Conservation (phyloP, 73 alveolate genomes). For the Paramecium sexaurelia region DNA sequence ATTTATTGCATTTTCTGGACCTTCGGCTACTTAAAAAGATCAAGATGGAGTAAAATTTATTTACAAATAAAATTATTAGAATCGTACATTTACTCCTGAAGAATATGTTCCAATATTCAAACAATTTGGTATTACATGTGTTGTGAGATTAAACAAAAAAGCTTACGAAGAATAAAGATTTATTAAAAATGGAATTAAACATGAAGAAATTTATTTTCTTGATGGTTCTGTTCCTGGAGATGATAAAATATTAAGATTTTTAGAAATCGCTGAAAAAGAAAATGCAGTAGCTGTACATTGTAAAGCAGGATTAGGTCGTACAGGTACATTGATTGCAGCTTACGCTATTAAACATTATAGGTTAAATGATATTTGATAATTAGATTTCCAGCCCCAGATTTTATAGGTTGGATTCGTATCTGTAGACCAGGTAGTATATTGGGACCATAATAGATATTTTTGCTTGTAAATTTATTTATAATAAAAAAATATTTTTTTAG, state of each 20-base stretch:
- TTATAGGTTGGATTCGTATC: constrained; percentile 83
- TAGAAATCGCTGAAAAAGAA: constrained; percentile 85
- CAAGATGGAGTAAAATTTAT: constrained; percentile 60
- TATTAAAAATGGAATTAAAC: constrained; percentile 79
- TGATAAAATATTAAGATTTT: constrained; percentile 79
- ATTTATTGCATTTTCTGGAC: constrained; percentile 92
- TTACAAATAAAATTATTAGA: neutral
- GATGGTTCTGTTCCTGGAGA: constrained; percentile 96
- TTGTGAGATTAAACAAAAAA: constrained; percentile 85
- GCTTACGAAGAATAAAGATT: constrained; percentile 82
- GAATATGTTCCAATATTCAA: constrained; percentile 92
- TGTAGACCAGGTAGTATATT: constrained; percentile 90
- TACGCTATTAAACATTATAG: constrained; percentile 87
- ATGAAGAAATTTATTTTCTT: constrained; percentile 87
- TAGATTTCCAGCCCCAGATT: constrained; percentile 85
- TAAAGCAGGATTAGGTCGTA: constrained; percentile 97
- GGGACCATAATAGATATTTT: constrained; percentile 87
- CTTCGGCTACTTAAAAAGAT: constrained; percentile 75
- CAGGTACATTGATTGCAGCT: constrained; percentile 92
- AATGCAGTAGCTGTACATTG: constrained; percentile 96
- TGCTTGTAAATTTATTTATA: constrained; percentile 42
- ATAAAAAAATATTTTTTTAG: neutral
- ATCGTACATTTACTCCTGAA: constrained; percentile 86
- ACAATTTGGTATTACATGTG: constrained; percentile 82
- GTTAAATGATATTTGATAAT: neutral